Base-by-base conservation (phyloP, 2,329 filamentous ascomycete species). In the Teratosphaeria zuluensis region DNA sequence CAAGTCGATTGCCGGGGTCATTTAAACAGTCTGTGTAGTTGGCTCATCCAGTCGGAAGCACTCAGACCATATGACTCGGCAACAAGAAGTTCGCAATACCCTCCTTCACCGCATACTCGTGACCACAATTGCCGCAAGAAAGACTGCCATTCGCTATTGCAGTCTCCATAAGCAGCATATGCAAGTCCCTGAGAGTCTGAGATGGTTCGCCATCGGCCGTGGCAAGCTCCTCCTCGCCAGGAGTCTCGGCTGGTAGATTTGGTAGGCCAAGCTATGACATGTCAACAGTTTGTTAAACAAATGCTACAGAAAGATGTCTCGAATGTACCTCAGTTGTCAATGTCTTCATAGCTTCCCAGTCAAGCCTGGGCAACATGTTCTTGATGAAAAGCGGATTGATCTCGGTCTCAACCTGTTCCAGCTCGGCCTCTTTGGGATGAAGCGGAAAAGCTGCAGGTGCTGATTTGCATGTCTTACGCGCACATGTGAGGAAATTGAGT, bases 401-500 rank as follows among this genome's bases (percentile, higher is more conserved):
- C 57, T 92, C 89, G 62, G 92, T 78, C 66, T 95, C 89, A 66
- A 89, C 82, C 68, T 91, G 85, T 65, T 92, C 91, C 28, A 99
- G 85, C 73, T 96, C 91, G 56, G 90, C 92, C 69, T 97, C 91
- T 69, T 87, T 87, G 58, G 94, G 92, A 74, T 97, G 94, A 16
- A 99, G 82, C 2, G 94, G 94, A 71, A 95, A 97, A 28, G 90
- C 90, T 56, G 82, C 78, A 5, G 87, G 80, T 33, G 87, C 86
- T 59, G 85, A 83, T 77, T 95, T 96, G 87, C 94, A 99, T 58
- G 88, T 81, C 80, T 96, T 97, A 72, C 95, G 88, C 62, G 94
- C 92, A 80, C 94, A 99, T 69, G 90, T 94, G 64, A 97, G 80
- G 76, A 99, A 99, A 77, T 97, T 97, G 69, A 95, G 86, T 61